Evolutionary conservation across 1,139 yeast species (phyloP).

Genomic region (Hansenula sp.): DNA sequence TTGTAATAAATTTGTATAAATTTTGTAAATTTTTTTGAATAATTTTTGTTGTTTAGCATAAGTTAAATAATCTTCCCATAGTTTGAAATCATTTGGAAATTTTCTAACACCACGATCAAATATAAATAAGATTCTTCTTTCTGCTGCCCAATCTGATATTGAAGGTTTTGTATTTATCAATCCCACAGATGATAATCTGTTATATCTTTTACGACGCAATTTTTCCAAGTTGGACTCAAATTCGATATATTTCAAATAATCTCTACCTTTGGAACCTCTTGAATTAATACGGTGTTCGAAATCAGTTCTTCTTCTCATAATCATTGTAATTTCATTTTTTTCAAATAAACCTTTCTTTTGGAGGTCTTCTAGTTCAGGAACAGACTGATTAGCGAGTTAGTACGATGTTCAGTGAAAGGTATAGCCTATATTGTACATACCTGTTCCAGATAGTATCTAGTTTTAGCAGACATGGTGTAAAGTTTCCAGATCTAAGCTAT

Average conservation of each 20-base stretch:
- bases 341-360: slow-evolving; percentile 77
- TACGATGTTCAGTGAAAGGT: too few species aligned
- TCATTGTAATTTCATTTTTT: slow-evolving; percentile 73
- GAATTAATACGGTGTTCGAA: slow-evolving; percentile 89
- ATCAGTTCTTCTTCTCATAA: slow-evolving; percentile 92
- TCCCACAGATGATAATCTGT: slow-evolving; percentile 51
- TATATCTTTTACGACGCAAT: slow-evolving; percentile 68
- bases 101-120: slow-evolving; percentile 80
- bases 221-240: slow-evolving; percentile 81
- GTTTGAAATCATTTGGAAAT: slow-evolving; percentile 70
- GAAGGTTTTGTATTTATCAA: slow-evolving; percentile 42
- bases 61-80: slow-evolving; percentile 77
- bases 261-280: slow-evolving; percentile 76
- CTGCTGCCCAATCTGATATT: slow-evolving; percentile 85
- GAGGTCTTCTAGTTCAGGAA: slow-evolving; percentile 91
- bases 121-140: slow-evolving; percentile 75
- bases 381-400: slow-evolving; percentile 40
- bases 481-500: not conserved
- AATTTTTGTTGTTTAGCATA: slow-evolving; percentile 76
- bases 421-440: slow-evolving; percentile 4
- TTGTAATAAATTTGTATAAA: slow-evolving; percentile 75
- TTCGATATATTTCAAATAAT: slow-evolving; percentile 74
- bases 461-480: slow-evolving; percentile 61
- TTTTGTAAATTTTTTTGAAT: slow-evolving; percentile 73
- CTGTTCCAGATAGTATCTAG: slow-evolving; percentile 75